phyloP scores from a whole-genome alignment of 1,284 basidiomycete genomes.

The Trichosporon asahii region DNA sequence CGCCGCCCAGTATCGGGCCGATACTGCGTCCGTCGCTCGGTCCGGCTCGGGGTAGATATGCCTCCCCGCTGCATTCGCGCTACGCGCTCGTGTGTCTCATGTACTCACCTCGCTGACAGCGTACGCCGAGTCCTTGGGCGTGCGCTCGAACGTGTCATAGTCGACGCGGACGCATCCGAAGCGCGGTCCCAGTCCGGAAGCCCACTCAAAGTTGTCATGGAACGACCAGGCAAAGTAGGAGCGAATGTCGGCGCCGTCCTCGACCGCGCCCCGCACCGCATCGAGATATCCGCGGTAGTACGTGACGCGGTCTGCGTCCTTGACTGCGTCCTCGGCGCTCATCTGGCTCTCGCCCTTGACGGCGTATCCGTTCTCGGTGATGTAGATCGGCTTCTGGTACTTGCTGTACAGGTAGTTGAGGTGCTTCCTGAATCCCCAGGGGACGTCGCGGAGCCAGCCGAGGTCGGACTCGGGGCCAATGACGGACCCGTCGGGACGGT shows the following conservation, averaged over 20 bases:
- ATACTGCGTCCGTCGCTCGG: too few relatives aligned
- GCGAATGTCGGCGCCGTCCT: slow-evolving; percentile 65
- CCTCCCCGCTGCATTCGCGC: too few relatives aligned
- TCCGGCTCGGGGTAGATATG: neutral
- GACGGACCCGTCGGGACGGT: slow-evolving; percentile 57
- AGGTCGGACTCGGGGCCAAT: slow-evolving; percentile 62
- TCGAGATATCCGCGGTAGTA: slow-evolving; percentile 66
- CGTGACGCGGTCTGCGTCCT: slow-evolving; percentile 62
- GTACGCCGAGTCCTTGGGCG: slow-evolving; percentile 63
- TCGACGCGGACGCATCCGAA: slow-evolving; percentile 42
- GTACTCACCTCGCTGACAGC: slow-evolving; percentile 14
- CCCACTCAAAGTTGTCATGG: slow-evolving; percentile 70
- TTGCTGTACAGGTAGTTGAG: slow-evolving; percentile 66
- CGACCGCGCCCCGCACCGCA: slow-evolving; percentile 61
- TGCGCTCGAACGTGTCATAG: slow-evolving; percentile 66
- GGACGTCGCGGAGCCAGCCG: slow-evolving; percentile 44
- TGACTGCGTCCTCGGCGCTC: slow-evolving; percentile 56
- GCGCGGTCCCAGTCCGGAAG: slow-evolving; percentile 33
- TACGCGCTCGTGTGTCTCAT: neutral
- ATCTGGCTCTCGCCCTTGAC: slow-evolving; percentile 64
- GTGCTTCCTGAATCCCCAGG: slow-evolving; percentile 54
- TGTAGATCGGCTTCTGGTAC: slow-evolving; percentile 66
- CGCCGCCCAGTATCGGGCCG: too few relatives aligned
- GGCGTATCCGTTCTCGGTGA: slow-evolving; percentile 71
- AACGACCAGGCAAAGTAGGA: slow-evolving; percentile 62